Evolutionary conservation across 257 asterid species (phyloP).

Genomic region (Capsicum baccatum): DNA sequence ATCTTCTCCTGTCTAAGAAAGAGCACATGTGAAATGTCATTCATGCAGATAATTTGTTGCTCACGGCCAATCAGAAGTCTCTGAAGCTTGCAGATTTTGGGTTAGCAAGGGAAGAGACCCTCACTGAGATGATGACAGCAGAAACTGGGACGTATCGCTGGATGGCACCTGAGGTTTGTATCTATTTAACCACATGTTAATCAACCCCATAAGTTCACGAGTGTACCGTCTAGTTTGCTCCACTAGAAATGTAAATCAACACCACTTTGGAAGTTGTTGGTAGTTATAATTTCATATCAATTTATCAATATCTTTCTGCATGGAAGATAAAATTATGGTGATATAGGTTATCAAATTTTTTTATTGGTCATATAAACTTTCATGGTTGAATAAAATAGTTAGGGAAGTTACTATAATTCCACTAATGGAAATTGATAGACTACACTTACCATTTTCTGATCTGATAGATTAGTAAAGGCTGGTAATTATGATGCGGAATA

Average conservation of each 20-base stretch:
- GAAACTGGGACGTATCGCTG: slow-evolving; percentile 99
- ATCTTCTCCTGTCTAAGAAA: slow-evolving; percentile 35
- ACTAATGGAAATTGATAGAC: neutral
- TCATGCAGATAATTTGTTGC: slow-evolving; percentile 92
- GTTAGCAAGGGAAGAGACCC: slow-evolving; percentile 97
- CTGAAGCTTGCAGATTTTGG: slow-evolving; percentile 99
- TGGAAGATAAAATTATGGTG: neutral
- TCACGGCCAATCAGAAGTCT: slow-evolving; percentile 83
- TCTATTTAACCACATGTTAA: slow-evolving; percentile 19
- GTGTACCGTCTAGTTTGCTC: slow-evolving; percentile 11
- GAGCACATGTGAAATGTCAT: slow-evolving; percentile 37
- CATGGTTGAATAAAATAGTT: slow-evolving; percentile 2
- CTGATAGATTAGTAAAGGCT: slow-evolving; percentile 13
- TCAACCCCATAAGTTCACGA: neutral
- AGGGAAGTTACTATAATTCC: slow-evolving; percentile 9
- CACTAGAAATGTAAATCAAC: neutral
- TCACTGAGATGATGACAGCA: slow-evolving; percentile 99
- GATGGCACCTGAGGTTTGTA: slow-evolving; percentile 99
- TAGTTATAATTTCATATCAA: slow-evolving; percentile 18
- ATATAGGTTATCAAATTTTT: no score
- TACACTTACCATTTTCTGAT: neutral
- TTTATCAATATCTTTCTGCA: neutral
- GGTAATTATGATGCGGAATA: neutral
- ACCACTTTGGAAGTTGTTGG: neutral
- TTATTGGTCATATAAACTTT: neutral